Evolutionary conservation across 2,329 filamentous ascomycete genomes (phyloP).

Genomic region (Microcyclospora pomicola): DNA sequence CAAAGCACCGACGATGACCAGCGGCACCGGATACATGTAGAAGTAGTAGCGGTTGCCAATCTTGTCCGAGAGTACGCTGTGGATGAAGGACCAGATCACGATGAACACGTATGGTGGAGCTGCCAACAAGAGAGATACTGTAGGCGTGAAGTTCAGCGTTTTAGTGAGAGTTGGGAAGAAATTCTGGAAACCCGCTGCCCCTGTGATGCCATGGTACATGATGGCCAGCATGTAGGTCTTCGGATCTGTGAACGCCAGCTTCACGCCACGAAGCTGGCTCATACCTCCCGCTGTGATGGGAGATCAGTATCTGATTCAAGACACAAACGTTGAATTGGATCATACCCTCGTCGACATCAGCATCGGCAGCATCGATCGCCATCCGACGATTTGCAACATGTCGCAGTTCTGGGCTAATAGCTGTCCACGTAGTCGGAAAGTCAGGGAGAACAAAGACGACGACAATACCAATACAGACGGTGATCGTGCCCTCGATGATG

Average conservation of each 20-base stretch:
- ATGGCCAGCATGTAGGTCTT: slow-evolving; percentile 36
- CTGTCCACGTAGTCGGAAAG: slow-evolving; percentile 25
- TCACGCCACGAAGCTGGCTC: slow-evolving; percentile 36
- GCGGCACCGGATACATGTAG: slow-evolving; percentile 38
- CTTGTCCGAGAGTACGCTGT: slow-evolving; percentile 33
- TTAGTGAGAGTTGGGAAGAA: slow-evolving; percentile 41
- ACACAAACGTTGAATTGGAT: too few species aligned
- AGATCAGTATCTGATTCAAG: too few species aligned
- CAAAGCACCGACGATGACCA: slow-evolving; percentile 38
- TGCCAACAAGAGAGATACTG: slow-evolving; percentile 35
- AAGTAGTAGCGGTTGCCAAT: slow-evolving; percentile 37
- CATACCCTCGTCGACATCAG: slow-evolving; percentile 29
- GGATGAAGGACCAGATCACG: slow-evolving; percentile 34
- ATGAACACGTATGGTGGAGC: slow-evolving; percentile 42
- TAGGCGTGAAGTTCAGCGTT: slow-evolving; percentile 31
- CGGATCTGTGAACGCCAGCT: slow-evolving; percentile 36
- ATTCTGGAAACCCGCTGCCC: slow-evolving; percentile 40
- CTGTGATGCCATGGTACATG: slow-evolving; percentile 34
- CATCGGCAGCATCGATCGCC: slow-evolving; percentile 37
- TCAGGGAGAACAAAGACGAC: slow-evolving; percentile 18
- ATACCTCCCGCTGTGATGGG: slow-evolving; percentile 27
- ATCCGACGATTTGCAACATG: slow-evolving; percentile 35
- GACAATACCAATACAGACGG: slow-evolving; percentile 33
- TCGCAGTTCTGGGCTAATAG: slow-evolving; percentile 31
- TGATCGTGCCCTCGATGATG: slow-evolving; percentile 56